phyloP scores from a whole-genome alignment of 345 rosid genomes.

The Salix brachista region DNA sequence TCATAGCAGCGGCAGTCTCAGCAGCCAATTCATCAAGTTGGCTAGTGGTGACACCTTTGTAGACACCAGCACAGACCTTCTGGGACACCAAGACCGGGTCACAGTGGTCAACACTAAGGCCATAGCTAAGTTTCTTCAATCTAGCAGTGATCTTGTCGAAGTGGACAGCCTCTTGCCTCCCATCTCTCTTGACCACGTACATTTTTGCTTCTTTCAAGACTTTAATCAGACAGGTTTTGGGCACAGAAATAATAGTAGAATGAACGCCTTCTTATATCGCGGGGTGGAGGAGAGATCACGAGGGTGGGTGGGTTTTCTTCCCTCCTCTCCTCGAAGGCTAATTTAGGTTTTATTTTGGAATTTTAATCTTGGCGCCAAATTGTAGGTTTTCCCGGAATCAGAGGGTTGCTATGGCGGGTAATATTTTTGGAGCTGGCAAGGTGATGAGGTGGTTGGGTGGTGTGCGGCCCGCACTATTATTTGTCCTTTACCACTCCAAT shows the following conservation, averaged over 20 bases:
- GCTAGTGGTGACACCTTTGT: conserved; percentile 93
- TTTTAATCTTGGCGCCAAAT: conserved; percentile 3
- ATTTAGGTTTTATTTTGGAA: background rate
- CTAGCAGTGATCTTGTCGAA: conserved; percentile 97
- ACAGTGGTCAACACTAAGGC: conserved; percentile 86
- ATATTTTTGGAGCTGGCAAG: background rate
- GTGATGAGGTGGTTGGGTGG: background rate
- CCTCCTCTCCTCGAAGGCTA: background rate
- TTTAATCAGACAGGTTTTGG: conserved; percentile 2
- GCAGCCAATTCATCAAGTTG: conserved; percentile 98
- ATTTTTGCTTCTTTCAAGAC: conserved; percentile 20
- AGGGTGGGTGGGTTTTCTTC: background rate
- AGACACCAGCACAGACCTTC: conserved; percentile 98
- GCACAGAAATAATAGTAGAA: background rate
- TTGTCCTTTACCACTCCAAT: no score
- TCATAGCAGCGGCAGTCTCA: conserved; percentile 96
- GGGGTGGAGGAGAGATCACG: background rate
- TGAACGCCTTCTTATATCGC: background rate
- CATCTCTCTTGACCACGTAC: conserved; percentile 96
- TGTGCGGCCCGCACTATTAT: background rate
- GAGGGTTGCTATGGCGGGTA: background rate
- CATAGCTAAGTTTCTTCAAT: conserved; percentile 90
- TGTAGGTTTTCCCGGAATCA: background rate
- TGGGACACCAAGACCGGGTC: conserved; percentile 93
- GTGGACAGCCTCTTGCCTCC: conserved; percentile 83